Evolutionary conservation across 1,284 basidiomycete species (phyloP).

Genomic region (Sporisorium exsertum): DNA sequence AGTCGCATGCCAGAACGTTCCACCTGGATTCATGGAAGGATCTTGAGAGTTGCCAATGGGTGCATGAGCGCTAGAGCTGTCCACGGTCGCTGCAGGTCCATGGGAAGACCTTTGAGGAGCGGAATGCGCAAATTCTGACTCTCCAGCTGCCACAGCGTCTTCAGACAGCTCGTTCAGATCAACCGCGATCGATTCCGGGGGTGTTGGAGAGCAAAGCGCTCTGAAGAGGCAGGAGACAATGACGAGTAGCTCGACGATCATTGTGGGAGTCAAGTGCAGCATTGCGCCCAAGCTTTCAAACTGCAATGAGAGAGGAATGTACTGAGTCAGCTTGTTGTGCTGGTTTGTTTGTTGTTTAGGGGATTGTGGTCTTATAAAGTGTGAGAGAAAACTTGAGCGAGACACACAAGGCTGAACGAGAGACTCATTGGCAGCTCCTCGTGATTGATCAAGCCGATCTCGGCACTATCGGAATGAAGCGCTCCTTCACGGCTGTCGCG

Average conservation of each 20-base stretch:
- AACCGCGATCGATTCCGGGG: background rate
- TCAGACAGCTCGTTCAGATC: conserved; percentile 8
- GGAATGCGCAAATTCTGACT: background rate
- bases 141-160: background rate
- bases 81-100: background rate
- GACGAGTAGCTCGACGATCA: background rate
- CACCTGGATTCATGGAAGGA: background rate
- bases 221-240: background rate
- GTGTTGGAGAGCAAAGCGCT: background rate
- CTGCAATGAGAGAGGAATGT: background rate
- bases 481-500: background rate
- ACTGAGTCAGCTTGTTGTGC: too few species aligned
- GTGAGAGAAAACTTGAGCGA: background rate
- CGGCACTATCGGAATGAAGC: too few species aligned
- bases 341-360: too few species aligned
- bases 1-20: background rate
- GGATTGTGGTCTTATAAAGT: background rate
- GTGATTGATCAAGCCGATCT: background rate
- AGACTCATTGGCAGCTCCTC: background rate
- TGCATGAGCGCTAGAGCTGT: background rate
- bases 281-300: background rate
- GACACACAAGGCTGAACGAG: background rate
- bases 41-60: too few species aligned
- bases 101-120: background rate
- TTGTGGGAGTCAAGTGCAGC: background rate